Percentiles rank a stretch among this genome's conserved stretches.
Conservation (phyloP, 2,329 filamentous ascomycete species). For the Fusarium bactridioides region DNA sequence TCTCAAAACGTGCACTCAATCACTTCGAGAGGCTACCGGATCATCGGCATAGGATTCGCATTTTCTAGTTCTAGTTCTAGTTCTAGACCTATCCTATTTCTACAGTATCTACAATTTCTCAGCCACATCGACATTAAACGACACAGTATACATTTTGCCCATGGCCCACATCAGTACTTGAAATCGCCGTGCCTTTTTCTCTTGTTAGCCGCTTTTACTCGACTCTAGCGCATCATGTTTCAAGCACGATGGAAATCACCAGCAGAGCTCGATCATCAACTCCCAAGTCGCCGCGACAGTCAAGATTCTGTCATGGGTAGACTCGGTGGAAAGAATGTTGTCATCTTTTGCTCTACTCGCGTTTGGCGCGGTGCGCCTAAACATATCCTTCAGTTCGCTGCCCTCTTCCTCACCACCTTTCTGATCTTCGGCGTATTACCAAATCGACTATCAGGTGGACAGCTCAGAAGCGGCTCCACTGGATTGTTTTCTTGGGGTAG, state of each 20-base stretch:
- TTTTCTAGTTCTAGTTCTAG: not conserved
- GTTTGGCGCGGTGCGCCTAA: constrained; percentile 50
- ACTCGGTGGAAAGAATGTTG: constrained; percentile 42
- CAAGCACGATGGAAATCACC: constrained; percentile 36
- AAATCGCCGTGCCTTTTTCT: not conserved
- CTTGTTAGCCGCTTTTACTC: not conserved
- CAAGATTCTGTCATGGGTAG: constrained; percentile 34
- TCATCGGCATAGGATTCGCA: constrained; percentile 3
- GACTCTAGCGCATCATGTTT: constrained; percentile 28
- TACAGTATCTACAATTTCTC: not conserved
- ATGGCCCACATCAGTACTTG: not conserved
- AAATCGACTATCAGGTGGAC: constrained; percentile 33
- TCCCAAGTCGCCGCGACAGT: constrained; percentile 16
- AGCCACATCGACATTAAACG: not conserved
- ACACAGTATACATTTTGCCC: not conserved
- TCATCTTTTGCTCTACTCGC: constrained; percentile 52
- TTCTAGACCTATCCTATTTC: not conserved
- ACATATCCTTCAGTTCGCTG: constrained; percentile 40
- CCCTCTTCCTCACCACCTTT: constrained; percentile 40
- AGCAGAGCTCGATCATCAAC: constrained; percentile 34
- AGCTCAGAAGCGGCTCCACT: constrained; percentile 36
- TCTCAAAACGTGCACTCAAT: not conserved
- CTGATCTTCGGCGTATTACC: constrained; percentile 41
- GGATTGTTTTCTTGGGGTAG: constrained; percentile 32
- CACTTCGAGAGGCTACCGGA: not conserved